Conservation (phyloP, 352 stramenopile genomes). For the Globisporangium sylvaticum region DNA sequence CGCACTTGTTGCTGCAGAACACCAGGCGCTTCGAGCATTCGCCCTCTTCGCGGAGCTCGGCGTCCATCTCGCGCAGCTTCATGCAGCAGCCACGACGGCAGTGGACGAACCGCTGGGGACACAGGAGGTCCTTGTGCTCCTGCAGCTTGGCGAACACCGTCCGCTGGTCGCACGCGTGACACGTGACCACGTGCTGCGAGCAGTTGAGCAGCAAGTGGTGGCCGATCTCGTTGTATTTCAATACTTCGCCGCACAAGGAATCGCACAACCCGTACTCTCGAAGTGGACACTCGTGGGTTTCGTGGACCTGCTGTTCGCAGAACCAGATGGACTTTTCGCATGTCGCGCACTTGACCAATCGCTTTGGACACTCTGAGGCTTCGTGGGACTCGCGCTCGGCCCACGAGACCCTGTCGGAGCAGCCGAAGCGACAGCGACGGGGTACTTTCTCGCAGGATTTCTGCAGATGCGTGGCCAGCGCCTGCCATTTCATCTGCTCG, state of each 20-base stretch:
- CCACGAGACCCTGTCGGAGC: slow-evolving; percentile 23
- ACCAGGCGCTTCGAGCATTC: slow-evolving; percentile 43
- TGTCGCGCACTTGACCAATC: slow-evolving; percentile 47
- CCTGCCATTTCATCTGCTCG: slow-evolving; percentile 20
- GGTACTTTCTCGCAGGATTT: slow-evolving; percentile 31
- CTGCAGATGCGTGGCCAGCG: slow-evolving; percentile 32
- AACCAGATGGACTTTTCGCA: slow-evolving; percentile 47
- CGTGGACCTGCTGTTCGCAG: slow-evolving; percentile 38
- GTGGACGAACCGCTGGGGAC: slow-evolving; percentile 39
- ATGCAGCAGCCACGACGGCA: slow-evolving; percentile 57
- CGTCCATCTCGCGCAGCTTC: slow-evolving; percentile 35
- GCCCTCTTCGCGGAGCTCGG: slow-evolving; percentile 36
- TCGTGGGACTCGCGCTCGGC: slow-evolving; percentile 34
- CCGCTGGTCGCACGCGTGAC: slow-evolving; percentile 39
- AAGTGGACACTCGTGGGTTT: slow-evolving; percentile 42
- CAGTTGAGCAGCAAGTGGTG: slow-evolving; percentile 63
- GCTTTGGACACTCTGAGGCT: slow-evolving; percentile 44
- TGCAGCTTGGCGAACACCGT: slow-evolving; percentile 31
- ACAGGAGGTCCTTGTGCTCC: slow-evolving; percentile 46
- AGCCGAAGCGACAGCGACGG: slow-evolving; percentile 54
- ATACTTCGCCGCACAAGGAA: slow-evolving; percentile 30
- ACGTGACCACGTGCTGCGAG: slow-evolving; percentile 37
- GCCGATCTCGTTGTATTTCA: slow-evolving; percentile 49
- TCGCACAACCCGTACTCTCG: slow-evolving; percentile 50
- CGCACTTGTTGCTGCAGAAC: slow-evolving; percentile 56